Percentiles rank a stretch among this genome's conserved stretches.
phyloP scores from a whole-genome alignment of 768 basidiomycete species.

The Xerocomellus intermedius region DNA sequence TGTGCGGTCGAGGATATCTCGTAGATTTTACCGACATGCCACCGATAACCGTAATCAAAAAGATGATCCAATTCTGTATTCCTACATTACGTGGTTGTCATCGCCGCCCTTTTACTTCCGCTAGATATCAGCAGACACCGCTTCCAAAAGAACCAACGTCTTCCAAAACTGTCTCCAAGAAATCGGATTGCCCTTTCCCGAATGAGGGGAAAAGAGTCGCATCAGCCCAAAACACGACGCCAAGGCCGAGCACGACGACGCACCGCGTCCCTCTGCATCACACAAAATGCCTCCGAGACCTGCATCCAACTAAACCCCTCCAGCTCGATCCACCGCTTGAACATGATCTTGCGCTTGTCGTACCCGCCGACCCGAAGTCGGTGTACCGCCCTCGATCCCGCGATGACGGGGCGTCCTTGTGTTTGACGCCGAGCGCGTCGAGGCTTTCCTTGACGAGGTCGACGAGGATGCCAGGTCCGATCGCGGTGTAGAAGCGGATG shows the following conservation, averaged over 20 bases:
- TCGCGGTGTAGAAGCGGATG: constrained; percentile 75
- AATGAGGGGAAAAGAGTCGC: not conserved
- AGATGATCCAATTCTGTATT: not conserved
- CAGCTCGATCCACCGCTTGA: constrained; percentile 74
- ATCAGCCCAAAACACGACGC: not conserved
- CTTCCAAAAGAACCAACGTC: constrained; percentile 47
- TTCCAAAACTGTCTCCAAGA: constrained; percentile 81
- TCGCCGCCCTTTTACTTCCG: constrained; percentile 7
- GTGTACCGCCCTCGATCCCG: constrained; percentile 20
- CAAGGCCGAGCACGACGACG: constrained; percentile 20
- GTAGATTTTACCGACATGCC: not conserved
- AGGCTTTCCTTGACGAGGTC: constrained; percentile 55
- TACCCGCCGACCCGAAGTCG: constrained; percentile 64
- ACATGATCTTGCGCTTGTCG: constrained; percentile 60
- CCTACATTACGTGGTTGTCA: not conserved
- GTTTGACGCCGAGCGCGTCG: constrained; percentile 45
- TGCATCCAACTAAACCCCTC: constrained; percentile 56
- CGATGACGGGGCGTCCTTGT: constrained; percentile 38
- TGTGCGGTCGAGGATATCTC: not conserved
- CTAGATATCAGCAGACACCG: constrained; percentile 59
- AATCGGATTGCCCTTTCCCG: constrained; percentile 65
- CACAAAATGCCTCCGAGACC: constrained; percentile 57
- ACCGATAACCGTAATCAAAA: not conserved
- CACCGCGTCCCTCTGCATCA: constrained; percentile 71
- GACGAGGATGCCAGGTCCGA: constrained; percentile 53